These are phyloP conservation scores for Candida patagonica DNA, from an alignment of 805 yeast genomes.

Conservation along the genomic window DNA sequence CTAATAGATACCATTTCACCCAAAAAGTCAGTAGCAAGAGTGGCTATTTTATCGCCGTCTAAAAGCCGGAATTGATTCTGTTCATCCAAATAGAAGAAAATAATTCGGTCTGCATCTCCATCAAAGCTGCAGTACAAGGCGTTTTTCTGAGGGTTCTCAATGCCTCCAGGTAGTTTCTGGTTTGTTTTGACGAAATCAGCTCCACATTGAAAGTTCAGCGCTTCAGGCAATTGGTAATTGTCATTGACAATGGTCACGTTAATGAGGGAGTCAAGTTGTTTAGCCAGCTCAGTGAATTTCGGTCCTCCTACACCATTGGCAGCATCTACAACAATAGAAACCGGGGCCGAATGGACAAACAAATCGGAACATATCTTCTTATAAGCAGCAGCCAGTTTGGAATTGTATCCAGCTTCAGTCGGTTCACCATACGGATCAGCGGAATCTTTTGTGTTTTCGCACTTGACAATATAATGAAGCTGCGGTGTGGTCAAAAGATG, in stretches of 20 bases:
- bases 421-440: conserved; percentile 46
- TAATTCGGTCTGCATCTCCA: conserved; percentile 95
- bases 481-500: conserved; percentile 89
- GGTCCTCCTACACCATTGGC: conserved; percentile 98
- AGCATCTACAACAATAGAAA: conserved; percentile 61
- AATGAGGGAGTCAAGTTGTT: conserved; percentile 33
- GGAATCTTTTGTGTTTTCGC: conserved; percentile 47
- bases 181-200: conserved; percentile 93
- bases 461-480: conserved; percentile 75
- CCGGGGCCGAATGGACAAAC: conserved; percentile 22
- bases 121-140: conserved; percentile 76
- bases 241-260: conserved; percentile 41
- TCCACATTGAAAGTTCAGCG: conserved; percentile 75
- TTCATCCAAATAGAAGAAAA: conserved; percentile 45
- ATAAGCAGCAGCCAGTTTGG: conserved; percentile 49
- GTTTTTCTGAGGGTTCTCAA: conserved; percentile 29
- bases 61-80: conserved; percentile 33
- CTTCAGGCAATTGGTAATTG: conserved; percentile 41
- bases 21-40: conserved; percentile 64
- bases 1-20: conserved; percentile 40
- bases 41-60: conserved; percentile 92
- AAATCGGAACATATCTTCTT: conserved; percentile 28
- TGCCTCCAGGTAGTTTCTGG: conserved; percentile 64
- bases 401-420: conserved; percentile 60
- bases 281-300: conserved; percentile 44